These are phyloP conservation scores for Bacterosira constricta DNA, from an alignment of 108 stramenopile species.

Conservation along the genomic window DNA sequence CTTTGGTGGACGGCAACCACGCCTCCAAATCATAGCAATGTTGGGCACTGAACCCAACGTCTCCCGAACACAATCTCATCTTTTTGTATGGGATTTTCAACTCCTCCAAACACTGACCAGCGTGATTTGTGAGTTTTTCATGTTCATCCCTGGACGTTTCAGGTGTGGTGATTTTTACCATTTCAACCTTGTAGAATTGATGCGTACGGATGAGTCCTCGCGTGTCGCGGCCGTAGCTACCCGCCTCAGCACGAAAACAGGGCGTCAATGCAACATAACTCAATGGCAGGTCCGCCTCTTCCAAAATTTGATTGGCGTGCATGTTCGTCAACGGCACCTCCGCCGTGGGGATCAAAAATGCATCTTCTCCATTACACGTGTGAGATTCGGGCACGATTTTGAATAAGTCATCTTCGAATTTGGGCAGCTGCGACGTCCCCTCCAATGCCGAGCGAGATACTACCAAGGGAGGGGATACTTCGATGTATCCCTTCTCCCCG, in stretches of 20 bases:
- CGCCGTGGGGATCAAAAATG: conserved; percentile 96
- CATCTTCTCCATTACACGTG: conserved; percentile 96
- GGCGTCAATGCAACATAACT: conserved; percentile 90
- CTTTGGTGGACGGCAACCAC: conserved; percentile 93
- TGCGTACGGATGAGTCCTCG: conserved; percentile 97
- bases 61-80: conserved; percentile 94
- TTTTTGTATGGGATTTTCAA: conserved; percentile 93
- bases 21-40: conserved; percentile 98
- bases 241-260: conserved; percentile 99
- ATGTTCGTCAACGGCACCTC: conserved; percentile 97
- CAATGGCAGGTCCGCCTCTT: conserved; percentile 88
- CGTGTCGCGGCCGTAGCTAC: conserved; percentile 94
- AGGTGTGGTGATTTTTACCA: conserved; percentile 93
- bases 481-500: conserved; percentile 83
- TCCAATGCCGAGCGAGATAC: conserved; percentile 88
- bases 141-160: conserved; percentile 84
- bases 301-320: conserved; percentile 84
- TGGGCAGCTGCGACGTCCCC: conserved; percentile 96
- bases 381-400: conserved; percentile 76
- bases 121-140: conserved; percentile 84
- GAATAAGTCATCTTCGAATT: conserved; percentile 97
- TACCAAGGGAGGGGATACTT: conserved; percentile 89
- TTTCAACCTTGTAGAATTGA: conserved; percentile 98
- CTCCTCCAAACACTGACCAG: conserved; percentile 84
- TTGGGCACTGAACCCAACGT: conserved; percentile 93